Evolutionary conservation across 164 flowering plant species (phyloP).

Genomic region (Aristolochia contorta): DNA sequence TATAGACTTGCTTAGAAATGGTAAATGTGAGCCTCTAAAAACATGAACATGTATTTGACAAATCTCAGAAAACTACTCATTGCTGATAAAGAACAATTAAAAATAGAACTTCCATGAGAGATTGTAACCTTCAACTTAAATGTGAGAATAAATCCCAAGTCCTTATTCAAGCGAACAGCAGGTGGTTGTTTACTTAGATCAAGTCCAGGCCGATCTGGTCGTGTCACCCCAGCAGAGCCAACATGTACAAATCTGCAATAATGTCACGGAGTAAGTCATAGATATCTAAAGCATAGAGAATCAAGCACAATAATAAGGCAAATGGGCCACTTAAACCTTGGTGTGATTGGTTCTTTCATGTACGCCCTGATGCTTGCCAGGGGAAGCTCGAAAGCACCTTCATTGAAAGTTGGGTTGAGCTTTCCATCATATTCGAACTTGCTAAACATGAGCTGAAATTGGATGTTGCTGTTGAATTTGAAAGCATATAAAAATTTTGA

Average conservation of each 20-base stretch:
- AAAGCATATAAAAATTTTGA: too few relatives aligned
- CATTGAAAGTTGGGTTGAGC: slow-evolving; percentile 79
- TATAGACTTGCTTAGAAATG: too few relatives aligned
- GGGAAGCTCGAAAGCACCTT: slow-evolving; percentile 91
- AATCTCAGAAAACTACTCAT: too few relatives aligned
- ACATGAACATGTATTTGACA: too few relatives aligned
- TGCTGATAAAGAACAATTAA: too few relatives aligned
- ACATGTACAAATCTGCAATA: slow-evolving; percentile 84
- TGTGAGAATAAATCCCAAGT: slow-evolving; percentile 77
- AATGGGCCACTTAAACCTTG: slow-evolving; percentile 43
- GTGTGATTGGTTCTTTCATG: slow-evolving; percentile 67
- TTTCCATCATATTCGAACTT: slow-evolving; percentile 96
- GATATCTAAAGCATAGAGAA: neutral
- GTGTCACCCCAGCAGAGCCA: slow-evolving; percentile 94
- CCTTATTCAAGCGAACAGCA: slow-evolving; percentile 96
- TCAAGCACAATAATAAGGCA: neutral
- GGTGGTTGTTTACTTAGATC: slow-evolving; percentile 97
- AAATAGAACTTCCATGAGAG: too few relatives aligned
- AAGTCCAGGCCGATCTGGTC: slow-evolving; percentile 89
- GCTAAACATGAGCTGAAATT: slow-evolving; percentile 92
- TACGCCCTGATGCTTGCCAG: slow-evolving; percentile 64
- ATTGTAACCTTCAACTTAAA: slow-evolving; percentile 74
- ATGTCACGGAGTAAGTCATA: slow-evolving; percentile 1
- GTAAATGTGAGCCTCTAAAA: too few relatives aligned
- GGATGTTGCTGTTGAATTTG: neutral